A percentile compares a stretch with the other conserved stretches of the same genome.
These are phyloP conservation scores for Talaromyces sp. DNA, from an alignment of 2,329 filamentous ascomycete species.

Conservation along the genomic window DNA sequence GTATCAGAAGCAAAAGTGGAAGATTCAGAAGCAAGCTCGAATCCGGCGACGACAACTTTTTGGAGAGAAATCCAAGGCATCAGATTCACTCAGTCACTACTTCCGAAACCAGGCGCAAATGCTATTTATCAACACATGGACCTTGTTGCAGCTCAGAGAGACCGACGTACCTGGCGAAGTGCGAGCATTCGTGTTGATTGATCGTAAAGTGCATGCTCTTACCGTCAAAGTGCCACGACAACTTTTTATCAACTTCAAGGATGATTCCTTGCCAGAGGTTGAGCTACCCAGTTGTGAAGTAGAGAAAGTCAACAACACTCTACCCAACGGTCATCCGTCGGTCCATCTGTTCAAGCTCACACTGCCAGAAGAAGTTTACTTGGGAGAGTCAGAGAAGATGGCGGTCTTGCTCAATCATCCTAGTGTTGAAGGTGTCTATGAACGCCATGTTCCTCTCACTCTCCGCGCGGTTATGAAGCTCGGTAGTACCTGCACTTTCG, in stretches of 20 bases:
- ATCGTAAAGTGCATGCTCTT: conserved; percentile 82
- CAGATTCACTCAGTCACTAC: conserved; percentile 64
- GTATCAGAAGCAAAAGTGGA: conserved; percentile 99
- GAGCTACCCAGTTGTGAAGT: conserved; percentile 82
- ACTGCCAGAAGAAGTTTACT: conserved; percentile 83
- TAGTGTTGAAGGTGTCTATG: conserved; percentile 95
- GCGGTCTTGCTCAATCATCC: conserved; percentile 82
- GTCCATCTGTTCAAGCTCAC: conserved; percentile 92
- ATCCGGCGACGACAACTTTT: conserved; percentile 85
- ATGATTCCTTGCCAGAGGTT: conserved; percentile 81
- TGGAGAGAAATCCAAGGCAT: conserved; percentile 70
- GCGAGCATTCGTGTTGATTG: conserved; percentile 85
- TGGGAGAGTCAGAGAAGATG: conserved; percentile 80
- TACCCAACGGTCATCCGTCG: conserved; percentile 93
- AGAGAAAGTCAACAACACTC: conserved; percentile 87
- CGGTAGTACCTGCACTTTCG: conserved; percentile 89
- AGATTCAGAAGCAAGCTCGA: conserved; percentile 89
- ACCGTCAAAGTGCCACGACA: conserved; percentile 87
- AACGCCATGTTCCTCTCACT: conserved; percentile 84
- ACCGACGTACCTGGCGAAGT: conserved; percentile 86
- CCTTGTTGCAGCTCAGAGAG: conserved; percentile 80
- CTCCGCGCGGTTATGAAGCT: conserved; percentile 84
- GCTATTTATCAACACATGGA: conserved; percentile 91
- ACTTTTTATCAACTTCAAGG: conserved; percentile 88
- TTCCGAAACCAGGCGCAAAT: conserved; percentile 92